Evolutionary conservation across 1,284 basidiomycete species (phyloP), one percentile per base, ranked within the genome.

Genomic region (Phellopilus nigrolimitatus): DNA sequence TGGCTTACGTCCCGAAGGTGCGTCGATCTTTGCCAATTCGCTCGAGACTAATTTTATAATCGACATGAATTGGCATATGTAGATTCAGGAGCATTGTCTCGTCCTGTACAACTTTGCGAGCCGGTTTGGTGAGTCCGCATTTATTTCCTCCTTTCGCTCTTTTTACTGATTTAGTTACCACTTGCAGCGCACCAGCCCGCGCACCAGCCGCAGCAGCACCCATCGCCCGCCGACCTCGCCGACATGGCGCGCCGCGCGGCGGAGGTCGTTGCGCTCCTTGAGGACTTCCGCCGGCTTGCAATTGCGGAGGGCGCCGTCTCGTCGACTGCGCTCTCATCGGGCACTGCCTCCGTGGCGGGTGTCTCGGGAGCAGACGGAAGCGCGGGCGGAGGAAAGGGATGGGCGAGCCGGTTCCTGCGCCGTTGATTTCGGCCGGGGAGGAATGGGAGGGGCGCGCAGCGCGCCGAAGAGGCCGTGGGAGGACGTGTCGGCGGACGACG

Each of bases 401-500:
- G n/a, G n/a, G n/a, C n/a, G n/a, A n/a, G n/a, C n/a, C n/a, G n/a
- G n/a, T n/a, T n/a, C n/a, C n/a, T n/a, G n/a, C n/a, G n/a, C n/a
- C n/a, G n/a, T n/a, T n/a, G n/a, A n/a, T n/a, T n/a, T n/a, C n/a
- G n/a, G n/a, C n/a, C n/a, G n/a, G n/a, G n/a, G n/a, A n/a, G n/a
- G n/a, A n/a, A n/a, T 57, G 38, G 60, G 61, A 33, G 59, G 61
- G 24, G 62, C 46, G 38, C 50, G 57, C 34, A 66, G 85, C 15
- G 74, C 80, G 4, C 85, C 83, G 15, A 88, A 88, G 62, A 65
- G 85, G 47, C 84, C 84, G 37, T 88, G 85, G 86, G 86, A 88
- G 64, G 86, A 87, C 55, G 71, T 80, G 64, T 68, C 73, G 24
- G 68, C 72, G 48, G 74, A 76, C 41, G 63, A 59, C 54, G 60